Evolutionary conservation across 2,329 filamentous ascomycete genomes (phyloP).

Genomic region (Penicillium glabrum): DNA sequence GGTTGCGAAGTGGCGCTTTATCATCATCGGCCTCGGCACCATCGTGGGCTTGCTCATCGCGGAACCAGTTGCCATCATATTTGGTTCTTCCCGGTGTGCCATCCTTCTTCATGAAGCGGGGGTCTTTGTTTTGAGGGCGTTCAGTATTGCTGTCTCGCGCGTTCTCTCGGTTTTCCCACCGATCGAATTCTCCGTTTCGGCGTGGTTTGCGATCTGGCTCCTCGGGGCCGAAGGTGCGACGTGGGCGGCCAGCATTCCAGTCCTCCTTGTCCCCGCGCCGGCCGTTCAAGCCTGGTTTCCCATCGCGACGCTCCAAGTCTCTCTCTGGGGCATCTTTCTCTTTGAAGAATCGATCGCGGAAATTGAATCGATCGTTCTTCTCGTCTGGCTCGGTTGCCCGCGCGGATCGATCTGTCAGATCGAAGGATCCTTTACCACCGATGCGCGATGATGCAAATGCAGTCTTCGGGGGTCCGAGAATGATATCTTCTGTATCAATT

Average conservation of each 20-base stretch:
- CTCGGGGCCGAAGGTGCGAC: constrained; percentile 42
- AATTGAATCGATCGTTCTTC: constrained; percentile 63
- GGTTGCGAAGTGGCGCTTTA: constrained; percentile 54
- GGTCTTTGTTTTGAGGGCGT: constrained; percentile 54
- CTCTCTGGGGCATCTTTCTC: constrained; percentile 36
- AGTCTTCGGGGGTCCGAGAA: constrained; percentile 80
- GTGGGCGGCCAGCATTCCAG: constrained; percentile 41
- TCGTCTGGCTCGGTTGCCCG: constrained; percentile 56
- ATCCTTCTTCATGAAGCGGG: constrained; percentile 62
- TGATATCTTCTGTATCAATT: constrained; percentile 69
- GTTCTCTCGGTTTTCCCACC: constrained; percentile 46
- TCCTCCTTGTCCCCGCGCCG: constrained; percentile 44
- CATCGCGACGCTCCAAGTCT: constrained; percentile 41
- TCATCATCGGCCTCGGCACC: constrained; percentile 43
- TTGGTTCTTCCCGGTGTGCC: constrained; percentile 58
- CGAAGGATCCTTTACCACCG: constrained; percentile 46
- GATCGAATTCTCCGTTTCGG: constrained; percentile 45
- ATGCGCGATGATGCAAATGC: constrained; percentile 74
- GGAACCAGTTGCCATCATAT: constrained; percentile 74
- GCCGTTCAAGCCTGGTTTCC: constrained; percentile 32
- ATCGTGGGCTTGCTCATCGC: constrained; percentile 52
- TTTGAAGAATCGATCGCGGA: constrained; percentile 52
- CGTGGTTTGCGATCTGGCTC: constrained; percentile 42
- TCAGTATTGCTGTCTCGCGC: constrained; percentile 54
- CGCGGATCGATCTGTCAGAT: constrained; percentile 45